A percentile compares a stretch with the other conserved stretches of the same genome.
Conservation (phyloP, 2,329 filamentous ascomycete genomes). For the Neofusicoccum kwambonambiense region DNA sequence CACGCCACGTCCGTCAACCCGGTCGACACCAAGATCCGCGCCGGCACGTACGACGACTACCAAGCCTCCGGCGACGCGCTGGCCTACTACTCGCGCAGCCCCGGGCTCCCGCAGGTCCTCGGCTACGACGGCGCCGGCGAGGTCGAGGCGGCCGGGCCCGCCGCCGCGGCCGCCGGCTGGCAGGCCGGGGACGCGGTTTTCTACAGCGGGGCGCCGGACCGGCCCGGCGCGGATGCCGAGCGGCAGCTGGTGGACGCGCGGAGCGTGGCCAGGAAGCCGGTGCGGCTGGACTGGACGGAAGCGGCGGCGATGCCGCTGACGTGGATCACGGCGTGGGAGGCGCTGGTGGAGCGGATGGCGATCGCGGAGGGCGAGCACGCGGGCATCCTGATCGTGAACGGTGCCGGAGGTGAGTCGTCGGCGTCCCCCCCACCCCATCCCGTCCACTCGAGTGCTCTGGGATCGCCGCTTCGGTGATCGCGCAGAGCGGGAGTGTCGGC, state of each 20-base stretch:
- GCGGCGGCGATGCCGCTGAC: slow-evolving; percentile 47
- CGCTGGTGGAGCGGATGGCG: slow-evolving; percentile 45
- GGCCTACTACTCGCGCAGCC: slow-evolving; percentile 36
- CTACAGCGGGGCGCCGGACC: slow-evolving; percentile 41
- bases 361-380: slow-evolving; percentile 36
- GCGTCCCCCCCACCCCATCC: too few species aligned
- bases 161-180: slow-evolving; percentile 34
- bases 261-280: slow-evolving; percentile 40
- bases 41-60: slow-evolving; percentile 38
- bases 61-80: slow-evolving; percentile 23
- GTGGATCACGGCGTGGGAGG: slow-evolving; percentile 45
- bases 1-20: slow-evolving; percentile 42
- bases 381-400: slow-evolving; percentile 44
- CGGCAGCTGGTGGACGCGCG: slow-evolving; percentile 44
- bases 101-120: slow-evolving; percentile 37
- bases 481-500: too few species aligned
- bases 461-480: too few species aligned
- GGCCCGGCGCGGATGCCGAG: slow-evolving; percentile 46
- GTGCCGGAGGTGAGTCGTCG: slow-evolving; percentile 36
- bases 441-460: too few species aligned
- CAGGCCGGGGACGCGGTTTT: slow-evolving; percentile 45
- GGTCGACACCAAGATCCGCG: slow-evolving; percentile 39
- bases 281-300: slow-evolving; percentile 33
- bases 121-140: slow-evolving; percentile 47
- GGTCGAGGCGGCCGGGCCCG: slow-evolving; percentile 30